These are phyloP conservation scores for Zymoseptoria pseudotritici DNA, from an alignment of 2,329 filamentous ascomycete species.

Conservation along the genomic window DNA sequence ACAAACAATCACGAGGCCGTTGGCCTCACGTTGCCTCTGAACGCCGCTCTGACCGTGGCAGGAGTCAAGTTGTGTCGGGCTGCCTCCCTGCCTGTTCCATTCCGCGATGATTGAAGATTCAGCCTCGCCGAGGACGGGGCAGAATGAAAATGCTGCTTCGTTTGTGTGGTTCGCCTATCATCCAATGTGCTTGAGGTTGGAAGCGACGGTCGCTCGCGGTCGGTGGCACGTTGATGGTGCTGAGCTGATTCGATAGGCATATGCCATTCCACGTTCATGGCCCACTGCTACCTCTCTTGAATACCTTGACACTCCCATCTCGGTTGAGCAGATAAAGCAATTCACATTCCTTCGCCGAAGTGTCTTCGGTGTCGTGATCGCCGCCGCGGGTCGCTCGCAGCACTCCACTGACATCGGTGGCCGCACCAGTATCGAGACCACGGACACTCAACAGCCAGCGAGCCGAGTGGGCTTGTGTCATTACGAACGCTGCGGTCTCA, in stretches of 20 bases:
- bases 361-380: conserved; percentile 6
- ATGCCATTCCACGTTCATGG: neutral
- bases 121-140: too few species aligned
- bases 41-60: too few species aligned
- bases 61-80: too few species aligned
- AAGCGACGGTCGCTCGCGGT: too few species aligned
- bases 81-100: too few species aligned
- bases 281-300: conserved; percentile 62
- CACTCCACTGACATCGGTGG: conserved; percentile 84
- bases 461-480: conserved; percentile 68
- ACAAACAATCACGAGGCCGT: too few species aligned
- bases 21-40: too few species aligned
- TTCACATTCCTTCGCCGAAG: conserved; percentile 51
- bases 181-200: too few species aligned
- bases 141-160: too few species aligned
- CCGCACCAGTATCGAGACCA: conserved; percentile 77
- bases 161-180: too few species aligned
- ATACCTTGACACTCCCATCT: conserved; percentile 74
- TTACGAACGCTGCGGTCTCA: conserved; percentile 62
- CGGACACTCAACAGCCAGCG: conserved; percentile 64
- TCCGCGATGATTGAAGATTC: too few species aligned
- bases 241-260: neutral
- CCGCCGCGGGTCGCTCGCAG: conserved; percentile 63
- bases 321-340: conserved; percentile 72
- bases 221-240: neutral